Conservation (phyloP, 768 basidiomycete genomes). For the Suillus spraguei region DNA sequence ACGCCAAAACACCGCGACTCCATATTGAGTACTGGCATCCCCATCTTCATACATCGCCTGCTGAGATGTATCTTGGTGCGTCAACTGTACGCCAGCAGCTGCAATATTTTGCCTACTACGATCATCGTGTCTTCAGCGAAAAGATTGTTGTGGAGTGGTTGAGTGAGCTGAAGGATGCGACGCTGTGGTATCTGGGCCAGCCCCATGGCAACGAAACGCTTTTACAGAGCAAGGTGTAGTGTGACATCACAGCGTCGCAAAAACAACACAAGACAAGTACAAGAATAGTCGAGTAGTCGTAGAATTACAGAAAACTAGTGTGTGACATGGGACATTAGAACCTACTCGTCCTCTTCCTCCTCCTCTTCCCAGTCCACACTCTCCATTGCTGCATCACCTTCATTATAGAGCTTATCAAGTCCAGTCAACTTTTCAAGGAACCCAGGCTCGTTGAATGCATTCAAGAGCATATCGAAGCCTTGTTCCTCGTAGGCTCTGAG, state of each 20-base stretch:
- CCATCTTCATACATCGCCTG: constrained; percentile 43
- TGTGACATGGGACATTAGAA: neutral
- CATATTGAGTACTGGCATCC: constrained; percentile 21
- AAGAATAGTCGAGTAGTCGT: neutral
- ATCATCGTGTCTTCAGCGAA: constrained; percentile 45
- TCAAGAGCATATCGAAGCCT: constrained; percentile 77
- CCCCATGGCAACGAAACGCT: neutral
- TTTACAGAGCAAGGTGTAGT: neutral
- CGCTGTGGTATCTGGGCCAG: constrained; percentile 28
- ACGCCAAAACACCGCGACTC: constrained; percentile 10
- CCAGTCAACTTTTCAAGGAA: constrained; percentile 79
- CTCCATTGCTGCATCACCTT: constrained; percentile 72
- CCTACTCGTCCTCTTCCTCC: constrained; percentile 45
- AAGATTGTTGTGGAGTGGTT: constrained; percentile 45
- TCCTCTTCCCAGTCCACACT: constrained; percentile 78
- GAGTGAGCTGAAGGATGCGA: constrained; percentile 39
- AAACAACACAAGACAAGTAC: neutral
- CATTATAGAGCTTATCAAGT: constrained; percentile 72
- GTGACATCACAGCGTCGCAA: neutral
- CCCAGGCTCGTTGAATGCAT: constrained; percentile 81
- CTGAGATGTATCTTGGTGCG: constrained; percentile 50
- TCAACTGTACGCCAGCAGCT: constrained; percentile 36
- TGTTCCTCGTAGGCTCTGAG: constrained; percentile 78
- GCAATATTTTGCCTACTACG: constrained; percentile 37
- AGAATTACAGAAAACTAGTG: constrained; percentile 9